Evolutionary conservation across 2,329 filamentous ascomycete species (phyloP), one percentile per base, ranked within the genome.

Genomic region (Ascochyta lentis): DNA sequence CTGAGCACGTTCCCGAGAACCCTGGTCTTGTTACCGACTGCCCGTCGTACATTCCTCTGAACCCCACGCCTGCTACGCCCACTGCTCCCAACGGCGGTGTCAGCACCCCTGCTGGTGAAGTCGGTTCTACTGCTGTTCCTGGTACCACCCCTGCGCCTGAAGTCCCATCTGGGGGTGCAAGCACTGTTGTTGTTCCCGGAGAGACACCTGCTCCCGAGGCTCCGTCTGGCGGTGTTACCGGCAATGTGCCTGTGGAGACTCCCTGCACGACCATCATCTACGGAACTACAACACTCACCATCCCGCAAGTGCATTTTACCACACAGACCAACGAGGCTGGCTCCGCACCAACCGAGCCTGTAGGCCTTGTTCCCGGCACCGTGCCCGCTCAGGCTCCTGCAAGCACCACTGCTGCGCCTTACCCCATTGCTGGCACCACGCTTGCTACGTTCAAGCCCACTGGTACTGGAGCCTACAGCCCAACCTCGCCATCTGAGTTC

Each of bases 11-110:
- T 33, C 81, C 84, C 15, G 68, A 84, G 73, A 96, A 97, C 84
- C 92, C 93, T n/a, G 90, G 83, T 61, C 90, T 98, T 69, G 85
- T 91, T 71, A 96, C 90, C 45, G 87, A 85, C 60, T 86, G 91
- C 65, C 86, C 89, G 23, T 81, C 82, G 35, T 80, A 86, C 73
- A 85, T 86, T 66, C 73, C 71, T 24, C 63, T 76, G 42, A 69
- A 70, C 44, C 74, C 76, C 26, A 57, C 63, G 2, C 53, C 53
- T 43, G 53, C 43, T 31, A 27, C 42, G 6, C 47, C 53, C 13
- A 54, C 51, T 19, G 49, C 65, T 24, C 52, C 63, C n/a, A 60
- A 63, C 49, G 60, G 54, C 4, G 61, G 65, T 29, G 47, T 51
- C 39, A 63, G 58, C 55, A 63, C 58, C 34, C 46, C 51, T 27